Base-by-base conservation (phyloP, 2,329 filamentous ascomycete species). In the Diaporthe caulivora region DNA sequence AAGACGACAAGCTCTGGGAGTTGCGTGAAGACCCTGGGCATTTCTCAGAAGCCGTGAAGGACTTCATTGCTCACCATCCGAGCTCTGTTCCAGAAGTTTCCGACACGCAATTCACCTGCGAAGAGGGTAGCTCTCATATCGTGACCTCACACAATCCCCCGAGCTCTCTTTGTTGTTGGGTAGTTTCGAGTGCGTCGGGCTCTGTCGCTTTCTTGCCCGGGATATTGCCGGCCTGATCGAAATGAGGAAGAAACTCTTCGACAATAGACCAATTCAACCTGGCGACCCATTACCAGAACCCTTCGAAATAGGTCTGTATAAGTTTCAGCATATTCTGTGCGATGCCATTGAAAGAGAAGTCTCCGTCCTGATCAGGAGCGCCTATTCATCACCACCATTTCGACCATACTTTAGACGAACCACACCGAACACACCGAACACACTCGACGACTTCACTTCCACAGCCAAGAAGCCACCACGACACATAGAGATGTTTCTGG, bases 291-390 rank as follows among this genome's bases (percentile, higher is more conserved):
- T 62, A 6, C 24, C 58, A 15, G 17, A 47, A 13, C 17, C 24
- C 0, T 31, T 62, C 40, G 24, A 24, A 1, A 29, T n/a, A 5
- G 58, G 17, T 2, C 11, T 62, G 1, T 11, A 21, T 4, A 60
- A 44, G 4, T 3, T 44, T 29, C 15, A 60, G 15, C 5, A 0
- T 11, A 1, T 1, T 29, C 37, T 62, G 1, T 44, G 8, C 17
- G 4, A 0, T 0, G 11, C 0, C 0, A 15, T 62, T 1, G 8
- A 44, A 7, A 0, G 1, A 4, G 9, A 9, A 9, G 9, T 62
- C 6, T 2, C 2, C 2, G 1, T 1, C 5, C 17, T 62, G 17
- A 9, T 2, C 4, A n/a, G 0, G 1, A 5, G 0, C 9, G 24
- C 5, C 9, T 40, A 15, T 15, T 44, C 40, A 21, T 62, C 58